These are phyloP conservation scores for Thymus quinquecostatus DNA, from an alignment of 257 asterid genomes.

Conservation along the genomic window DNA sequence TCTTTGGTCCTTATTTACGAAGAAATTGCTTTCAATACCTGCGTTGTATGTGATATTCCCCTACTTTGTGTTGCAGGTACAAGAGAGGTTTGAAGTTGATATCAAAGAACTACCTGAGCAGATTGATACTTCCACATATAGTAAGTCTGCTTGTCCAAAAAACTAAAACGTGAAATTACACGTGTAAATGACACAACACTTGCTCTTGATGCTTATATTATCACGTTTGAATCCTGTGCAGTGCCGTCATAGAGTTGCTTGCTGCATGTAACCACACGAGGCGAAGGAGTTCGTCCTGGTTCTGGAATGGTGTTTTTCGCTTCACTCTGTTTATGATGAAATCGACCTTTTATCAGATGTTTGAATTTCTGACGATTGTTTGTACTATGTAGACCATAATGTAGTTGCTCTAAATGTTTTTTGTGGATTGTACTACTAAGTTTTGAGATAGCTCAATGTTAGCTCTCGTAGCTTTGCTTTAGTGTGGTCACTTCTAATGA, in stretches of 20 bases:
- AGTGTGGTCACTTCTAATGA: not conserved
- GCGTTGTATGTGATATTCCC: not conserved
- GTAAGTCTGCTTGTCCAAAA: conserved; percentile 43
- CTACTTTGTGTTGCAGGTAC: conserved; percentile 53
- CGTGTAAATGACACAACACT: not conserved
- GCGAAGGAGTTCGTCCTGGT: conserved; percentile 4
- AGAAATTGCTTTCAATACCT: not conserved
- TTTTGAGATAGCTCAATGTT: not conserved
- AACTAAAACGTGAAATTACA: too few relatives aligned
- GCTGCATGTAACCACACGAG: not conserved
- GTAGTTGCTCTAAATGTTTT: not conserved
- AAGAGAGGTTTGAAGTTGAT: conserved; percentile 94
- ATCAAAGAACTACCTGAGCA: conserved; percentile 95
- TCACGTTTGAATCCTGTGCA: conserved; percentile 30
- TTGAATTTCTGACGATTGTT: conserved; percentile 9
- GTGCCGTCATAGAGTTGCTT: conserved; percentile 46
- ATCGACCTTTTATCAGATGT: not conserved
- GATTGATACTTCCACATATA: conserved; percentile 91
- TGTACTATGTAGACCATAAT: conserved; percentile 1
- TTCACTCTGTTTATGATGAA: not conserved
- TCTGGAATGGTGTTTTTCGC: not conserved
- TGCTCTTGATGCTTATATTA: conserved; percentile 18
- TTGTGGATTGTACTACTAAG: not conserved
- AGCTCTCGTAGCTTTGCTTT: not conserved
- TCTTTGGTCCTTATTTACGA: not conserved